These are phyloP conservation scores for Pseudocercospora pini-densiflorae DNA, from an alignment of 2,329 filamentous ascomycete genomes.

Conservation along the genomic window DNA sequence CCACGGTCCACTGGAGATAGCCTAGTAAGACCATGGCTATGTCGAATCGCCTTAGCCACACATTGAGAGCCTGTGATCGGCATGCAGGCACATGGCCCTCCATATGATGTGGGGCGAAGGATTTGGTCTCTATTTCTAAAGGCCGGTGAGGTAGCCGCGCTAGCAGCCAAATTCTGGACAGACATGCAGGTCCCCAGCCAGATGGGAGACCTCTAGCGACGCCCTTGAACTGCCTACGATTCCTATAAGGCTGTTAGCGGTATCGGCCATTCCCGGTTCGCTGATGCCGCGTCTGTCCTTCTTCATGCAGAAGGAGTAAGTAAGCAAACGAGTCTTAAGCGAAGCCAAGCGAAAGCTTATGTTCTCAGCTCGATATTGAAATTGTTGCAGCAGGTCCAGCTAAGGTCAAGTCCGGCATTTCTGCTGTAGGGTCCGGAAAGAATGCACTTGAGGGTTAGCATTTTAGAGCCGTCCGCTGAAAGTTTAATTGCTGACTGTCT, in stretches of 20 bases:
- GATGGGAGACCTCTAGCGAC: background rate
- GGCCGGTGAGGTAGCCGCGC: background rate
- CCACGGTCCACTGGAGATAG: background rate
- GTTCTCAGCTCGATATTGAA: slow-evolving; percentile 5
- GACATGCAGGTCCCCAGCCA: background rate
- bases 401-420: background rate
- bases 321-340: slow-evolving; percentile 9
- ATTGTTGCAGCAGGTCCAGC: background rate
- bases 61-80: background rate
- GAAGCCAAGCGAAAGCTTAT: slow-evolving; percentile 13
- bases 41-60: background rate
- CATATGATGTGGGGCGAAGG: background rate
- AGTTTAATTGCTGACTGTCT: background rate
- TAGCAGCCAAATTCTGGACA: background rate
- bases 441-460: background rate
- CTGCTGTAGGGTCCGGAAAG: background rate
- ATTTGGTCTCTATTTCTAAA: background rate
- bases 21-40: background rate
- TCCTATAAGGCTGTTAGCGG: background rate
- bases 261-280: background rate
- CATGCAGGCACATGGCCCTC: slow-evolving; percentile 6
- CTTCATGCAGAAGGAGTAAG: background rate
- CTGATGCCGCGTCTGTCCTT: background rate
- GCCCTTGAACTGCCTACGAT: background rate
- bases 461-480: background rate